These are phyloP conservation scores for Mixia osmundae DNA, from an alignment of 1,284 basidiomycete species.

Conservation along the genomic window DNA sequence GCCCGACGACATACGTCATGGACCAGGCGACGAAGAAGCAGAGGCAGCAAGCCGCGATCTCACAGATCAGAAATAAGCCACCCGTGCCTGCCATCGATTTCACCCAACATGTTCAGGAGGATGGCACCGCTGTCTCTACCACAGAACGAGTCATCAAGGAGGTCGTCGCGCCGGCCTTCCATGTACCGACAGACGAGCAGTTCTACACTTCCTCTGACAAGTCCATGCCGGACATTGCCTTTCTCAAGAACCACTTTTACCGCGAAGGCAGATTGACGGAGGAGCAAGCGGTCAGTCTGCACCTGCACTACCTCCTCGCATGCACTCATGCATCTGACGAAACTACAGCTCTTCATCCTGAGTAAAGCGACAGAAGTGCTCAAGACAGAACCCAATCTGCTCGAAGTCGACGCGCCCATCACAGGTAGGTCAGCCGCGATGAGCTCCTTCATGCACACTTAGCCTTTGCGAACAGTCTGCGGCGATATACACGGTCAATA, in stretches of 20 bases:
- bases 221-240: conserved; percentile 80
- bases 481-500: conserved; percentile 97
- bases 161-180: conserved; percentile 90
- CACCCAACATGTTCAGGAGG: conserved; percentile 24
- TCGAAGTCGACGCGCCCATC: conserved; percentile 79
- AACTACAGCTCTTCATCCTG: conserved; percentile 42
- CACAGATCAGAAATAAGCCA: not conserved
- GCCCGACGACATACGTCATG: too few species aligned
- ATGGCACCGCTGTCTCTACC: conserved; percentile 24
- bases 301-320: not conserved
- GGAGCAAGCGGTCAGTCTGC: conserved; percentile 7
- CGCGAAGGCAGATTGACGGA: conserved; percentile 20
- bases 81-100: conserved; percentile 19
- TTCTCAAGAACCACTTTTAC: conserved; percentile 97
- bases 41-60: conserved; percentile 1
- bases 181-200: conserved; percentile 69
- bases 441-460: conserved; percentile 3
- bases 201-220: conserved; percentile 64
- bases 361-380: conserved; percentile 51
- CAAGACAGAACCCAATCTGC: conserved; percentile 59
- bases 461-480: conserved; percentile 36
- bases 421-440: conserved; percentile 39
- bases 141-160: conserved; percentile 29
- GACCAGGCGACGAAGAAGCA: too few species aligned
- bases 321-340: not conserved